These are phyloP conservation scores for Citrus maxima DNA, from an alignment of 345 rosid genomes.

Conservation along the genomic window DNA sequence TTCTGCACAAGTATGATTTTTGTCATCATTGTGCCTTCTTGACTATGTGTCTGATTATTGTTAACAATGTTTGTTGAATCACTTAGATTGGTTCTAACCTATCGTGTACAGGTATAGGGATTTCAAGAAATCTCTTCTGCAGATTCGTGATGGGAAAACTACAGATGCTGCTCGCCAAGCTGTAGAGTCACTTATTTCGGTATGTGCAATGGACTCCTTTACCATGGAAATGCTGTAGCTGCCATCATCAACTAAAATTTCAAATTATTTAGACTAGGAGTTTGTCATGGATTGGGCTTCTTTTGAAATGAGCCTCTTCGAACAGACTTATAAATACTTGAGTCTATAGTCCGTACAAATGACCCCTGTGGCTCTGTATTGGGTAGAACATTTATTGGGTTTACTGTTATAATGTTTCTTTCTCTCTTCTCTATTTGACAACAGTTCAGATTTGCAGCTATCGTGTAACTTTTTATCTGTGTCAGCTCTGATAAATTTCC, in stretches of 20 bases:
- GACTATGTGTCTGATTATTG: not conserved
- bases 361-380: not conserved
- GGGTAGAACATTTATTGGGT: not conserved
- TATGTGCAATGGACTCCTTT: constrained; percentile 24
- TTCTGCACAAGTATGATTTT: constrained; percentile 73
- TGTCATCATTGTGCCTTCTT: not conserved
- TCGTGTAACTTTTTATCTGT: not conserved
- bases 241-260: not conserved
- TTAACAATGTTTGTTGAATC: not conserved
- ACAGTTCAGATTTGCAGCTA: not conserved
- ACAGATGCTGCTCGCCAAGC: constrained; percentile 62
- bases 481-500: not conserved
- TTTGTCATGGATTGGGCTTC: not conserved
- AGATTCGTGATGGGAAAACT: constrained; percentile 52
- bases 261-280: not conserved
- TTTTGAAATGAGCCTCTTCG: not conserved
- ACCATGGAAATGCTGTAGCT: not conserved
- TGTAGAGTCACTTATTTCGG: constrained; percentile 76
- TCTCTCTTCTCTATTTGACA: not conserved
- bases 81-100: constrained; percentile 1
- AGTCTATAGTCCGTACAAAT: not conserved
- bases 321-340: not conserved
- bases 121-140: constrained; percentile 78
- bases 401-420: not conserved
- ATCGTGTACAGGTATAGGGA: constrained; percentile 72